phyloP scores from a whole-genome alignment of 1,139 yeast species.

The Pichia terricola region DNA sequence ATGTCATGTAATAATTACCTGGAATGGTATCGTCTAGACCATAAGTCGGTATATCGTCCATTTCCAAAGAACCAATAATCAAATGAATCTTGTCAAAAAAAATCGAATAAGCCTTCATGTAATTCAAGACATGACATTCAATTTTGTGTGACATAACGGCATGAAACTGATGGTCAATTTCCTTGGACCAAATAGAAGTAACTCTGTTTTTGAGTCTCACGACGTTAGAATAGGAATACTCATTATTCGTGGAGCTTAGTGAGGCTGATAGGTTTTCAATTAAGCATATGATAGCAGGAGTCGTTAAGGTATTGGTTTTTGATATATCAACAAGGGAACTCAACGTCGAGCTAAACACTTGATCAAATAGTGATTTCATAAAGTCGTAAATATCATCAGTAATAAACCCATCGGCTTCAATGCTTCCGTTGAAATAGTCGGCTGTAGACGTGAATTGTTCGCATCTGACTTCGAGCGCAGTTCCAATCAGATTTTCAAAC shows the following conservation, averaged over 20 bases:
- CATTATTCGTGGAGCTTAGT: constrained; percentile 51
- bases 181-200: constrained; percentile 48
- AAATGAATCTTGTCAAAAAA: constrained; percentile 32
- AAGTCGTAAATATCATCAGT: constrained; percentile 45
- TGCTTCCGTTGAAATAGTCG: constrained; percentile 18
- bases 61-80: constrained; percentile 17
- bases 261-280: constrained; percentile 30
- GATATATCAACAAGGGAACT: constrained; percentile 28
- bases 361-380: constrained; percentile 49
- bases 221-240: constrained; percentile 48
- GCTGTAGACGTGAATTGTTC: constrained; percentile 14
- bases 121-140: constrained; percentile 30
- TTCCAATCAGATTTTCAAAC: constrained; percentile 40
- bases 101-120: constrained; percentile 36
- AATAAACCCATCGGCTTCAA: constrained; percentile 44
- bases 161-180: constrained; percentile 45
- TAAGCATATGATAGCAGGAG: constrained; percentile 34
- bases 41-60: constrained; percentile 9
- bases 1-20: constrained; percentile 16
- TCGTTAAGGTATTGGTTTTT: constrained; percentile 30
- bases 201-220: constrained; percentile 45
- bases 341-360: constrained; percentile 35
- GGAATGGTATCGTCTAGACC: constrained; percentile 13
- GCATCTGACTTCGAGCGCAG: constrained; percentile 32
- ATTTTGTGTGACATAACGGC: constrained; percentile 34